Evolutionary conservation across 139 green algal genomes (phyloP).

Genomic region (Penium margaritaceum): DNA sequence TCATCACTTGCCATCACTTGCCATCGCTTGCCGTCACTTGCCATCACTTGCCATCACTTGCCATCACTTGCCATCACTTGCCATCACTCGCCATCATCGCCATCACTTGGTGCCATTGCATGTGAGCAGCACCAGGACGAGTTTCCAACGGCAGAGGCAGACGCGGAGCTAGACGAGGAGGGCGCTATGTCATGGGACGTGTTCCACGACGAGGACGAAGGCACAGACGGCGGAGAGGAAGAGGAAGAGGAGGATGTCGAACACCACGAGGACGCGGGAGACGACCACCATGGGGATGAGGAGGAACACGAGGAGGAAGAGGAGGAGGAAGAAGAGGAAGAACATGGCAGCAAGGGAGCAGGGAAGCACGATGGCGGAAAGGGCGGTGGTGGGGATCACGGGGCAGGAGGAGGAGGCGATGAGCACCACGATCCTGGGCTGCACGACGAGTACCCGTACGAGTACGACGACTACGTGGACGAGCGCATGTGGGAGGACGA

Average conservation of each 20-base stretch:
- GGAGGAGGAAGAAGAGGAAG: not conserved
- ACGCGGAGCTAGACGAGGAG: conserved; percentile 51
- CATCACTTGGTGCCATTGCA: no score
- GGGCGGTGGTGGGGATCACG: conserved; percentile 10
- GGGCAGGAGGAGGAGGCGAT: conserved; percentile 10
- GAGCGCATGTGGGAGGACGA: conserved; percentile 44
- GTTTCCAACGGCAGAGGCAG: conserved; percentile 3
- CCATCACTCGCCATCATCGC: no score
- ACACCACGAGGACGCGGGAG: not conserved
- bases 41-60: no score
- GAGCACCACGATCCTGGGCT: conserved; percentile 22
- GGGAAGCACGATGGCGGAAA: conserved; percentile 7
- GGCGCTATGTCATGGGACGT: conserved; percentile 58
- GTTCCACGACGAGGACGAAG: conserved; percentile 40
- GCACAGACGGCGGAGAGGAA: not conserved
- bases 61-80: no score
- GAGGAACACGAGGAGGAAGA: not conserved
- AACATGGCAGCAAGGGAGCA: not conserved
- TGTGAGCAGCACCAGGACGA: no score
- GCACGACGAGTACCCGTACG: conserved; percentile 33
- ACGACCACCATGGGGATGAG: not conserved
- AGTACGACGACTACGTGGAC: conserved; percentile 46
- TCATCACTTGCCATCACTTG: no score
- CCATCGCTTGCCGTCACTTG: no score
- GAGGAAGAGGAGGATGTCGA: not conserved